Base-by-base conservation (phyloP, 2,329 filamentous ascomycete species). In the Didymella exigua region DNA sequence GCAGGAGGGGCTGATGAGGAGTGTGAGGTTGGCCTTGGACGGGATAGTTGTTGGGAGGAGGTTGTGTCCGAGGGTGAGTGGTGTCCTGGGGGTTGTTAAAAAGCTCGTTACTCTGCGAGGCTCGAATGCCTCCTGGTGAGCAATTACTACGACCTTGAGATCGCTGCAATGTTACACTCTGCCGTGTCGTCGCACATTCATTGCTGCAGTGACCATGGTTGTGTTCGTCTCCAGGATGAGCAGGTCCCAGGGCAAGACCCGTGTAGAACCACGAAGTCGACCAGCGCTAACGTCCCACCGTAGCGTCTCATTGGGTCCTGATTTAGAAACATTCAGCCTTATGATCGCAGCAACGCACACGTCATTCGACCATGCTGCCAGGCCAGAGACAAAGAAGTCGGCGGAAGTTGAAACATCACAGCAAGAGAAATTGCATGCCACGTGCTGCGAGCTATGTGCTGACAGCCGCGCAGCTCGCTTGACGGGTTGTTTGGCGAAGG, bases 261-360 rank as follows among this genome's bases (percentile, higher is more conserved):
- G 14, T 45, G 19, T 19, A 34, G 14, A 21, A 45, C 30, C 23
- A 19, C 13, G 6, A 45, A 45, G 42, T 36, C 30, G 9, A 18
- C 26, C 36, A 26, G 29, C 30, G 36, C 41, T 52, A 46, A 30
- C 27, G 19, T 19, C 21, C 29, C 45, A 14, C 13, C n/a, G n/a
- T 33, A 38, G 40, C 41, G n/a, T 7, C 18, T 27, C 23, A 49
- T 49, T 40, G 38, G 16, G 26, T 31, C 44, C 16, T 10, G 14
- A 40, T 49, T 24, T 49, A 45, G 51, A 18, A 45, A 38, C 37
- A 33, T 38, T 45, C 45, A 54, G 51, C 45, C 45, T 44, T 49
- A 49, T 38, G 26, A 45, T 34, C 27, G 9, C 16, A 30, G 18
- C 34, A 37, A 31, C 36, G 21, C 21, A 19, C 9, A 47, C 44